Evolutionary conservation across 2,329 filamentous ascomycete species (phyloP).

Genomic region (Nakataea oryzae): DNA sequence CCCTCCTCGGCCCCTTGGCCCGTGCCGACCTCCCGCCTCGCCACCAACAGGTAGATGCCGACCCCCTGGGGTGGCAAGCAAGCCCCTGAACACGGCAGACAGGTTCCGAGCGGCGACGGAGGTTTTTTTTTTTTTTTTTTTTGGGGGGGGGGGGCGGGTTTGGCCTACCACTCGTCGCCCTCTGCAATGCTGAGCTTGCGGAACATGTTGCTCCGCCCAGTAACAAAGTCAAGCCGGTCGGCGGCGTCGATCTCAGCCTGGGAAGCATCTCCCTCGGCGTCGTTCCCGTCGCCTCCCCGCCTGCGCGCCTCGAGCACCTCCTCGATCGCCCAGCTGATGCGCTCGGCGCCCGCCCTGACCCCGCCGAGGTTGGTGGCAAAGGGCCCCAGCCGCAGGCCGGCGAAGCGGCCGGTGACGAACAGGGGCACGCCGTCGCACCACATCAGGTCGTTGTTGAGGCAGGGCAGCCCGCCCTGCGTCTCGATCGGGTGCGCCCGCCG

Average conservation of each 20-base stretch:
- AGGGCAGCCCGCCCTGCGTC: constrained; percentile 56
- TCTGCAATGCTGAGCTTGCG: not conserved
- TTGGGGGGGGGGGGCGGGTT: no score
- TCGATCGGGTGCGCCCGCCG: constrained; percentile 49
- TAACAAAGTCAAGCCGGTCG: constrained; percentile 1
- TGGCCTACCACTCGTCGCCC: constrained; percentile 1
- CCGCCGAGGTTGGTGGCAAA: constrained; percentile 10
- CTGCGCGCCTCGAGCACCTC: constrained; percentile 1
- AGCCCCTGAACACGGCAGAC: no score
- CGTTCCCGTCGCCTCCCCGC: not conserved
- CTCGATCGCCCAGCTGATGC: constrained; percentile 7
- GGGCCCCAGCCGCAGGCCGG: constrained; percentile 9
- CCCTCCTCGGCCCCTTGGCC: not conserved
- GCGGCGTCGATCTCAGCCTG: constrained; percentile 1
- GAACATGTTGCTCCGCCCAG: constrained; percentile 2
- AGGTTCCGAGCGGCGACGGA: no score
- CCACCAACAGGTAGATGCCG: not conserved
- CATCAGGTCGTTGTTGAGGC: constrained; percentile 65
- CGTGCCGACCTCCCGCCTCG: not conserved
- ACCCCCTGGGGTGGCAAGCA: no score
- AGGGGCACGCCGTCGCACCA: constrained; percentile 61
- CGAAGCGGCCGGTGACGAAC: constrained; percentile 11
- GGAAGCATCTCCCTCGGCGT: not conserved
- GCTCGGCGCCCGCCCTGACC: constrained; percentile 9
- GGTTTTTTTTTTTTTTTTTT: no score